Base-by-base conservation (phyloP, 1,139 yeast genomes). In the Candida sanyaensis region DNA sequence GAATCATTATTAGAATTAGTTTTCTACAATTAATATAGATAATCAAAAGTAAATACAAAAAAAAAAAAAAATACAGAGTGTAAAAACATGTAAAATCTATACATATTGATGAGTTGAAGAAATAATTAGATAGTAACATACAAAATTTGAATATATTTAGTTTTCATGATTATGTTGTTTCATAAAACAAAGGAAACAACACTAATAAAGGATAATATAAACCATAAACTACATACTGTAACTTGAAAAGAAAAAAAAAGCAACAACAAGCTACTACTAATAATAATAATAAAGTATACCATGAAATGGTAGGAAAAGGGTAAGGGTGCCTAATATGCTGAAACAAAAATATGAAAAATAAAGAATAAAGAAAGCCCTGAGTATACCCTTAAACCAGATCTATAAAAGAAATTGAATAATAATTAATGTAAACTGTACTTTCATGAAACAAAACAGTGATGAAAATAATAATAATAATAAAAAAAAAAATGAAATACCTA, bases 1-100 rank as follows among this genome's bases (percentile, higher is more conserved):
- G 50, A 88, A 86, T 61, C 97, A 90, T 65, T 93, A 88, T 57
- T 78, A 66, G 21, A 17, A 17, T 17, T 17, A 17, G 21, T 17
- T 17, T 17, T 17, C 21, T 17, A 3, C 21, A 17, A 2, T 17
- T 17, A 17, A 17, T 17, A 17, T 17, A 17, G 21, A 17, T 17
- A 17, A 17, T 3, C 21, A 17, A 17, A 17, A 17, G 3, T 17
- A 17, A 17, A 17, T 17, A 17, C 2, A 17, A 17, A 17, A 17
- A 17, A 17, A 2, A 17, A 17, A 17, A 17, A 17, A 17, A 17
- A 17, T 17, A 17, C 21, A 17, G 21, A 17, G 3, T 17, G 3
- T 17, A 17, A 17, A 17, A 17, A 17, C 3, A 17, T 17, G 21
- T 17, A 17, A 17, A 17, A 17, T 17, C 21, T 17, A 17, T 17